Base-by-base conservation (phyloP, 129 eudicot genomes). In the Flaveria brownii region DNA sequence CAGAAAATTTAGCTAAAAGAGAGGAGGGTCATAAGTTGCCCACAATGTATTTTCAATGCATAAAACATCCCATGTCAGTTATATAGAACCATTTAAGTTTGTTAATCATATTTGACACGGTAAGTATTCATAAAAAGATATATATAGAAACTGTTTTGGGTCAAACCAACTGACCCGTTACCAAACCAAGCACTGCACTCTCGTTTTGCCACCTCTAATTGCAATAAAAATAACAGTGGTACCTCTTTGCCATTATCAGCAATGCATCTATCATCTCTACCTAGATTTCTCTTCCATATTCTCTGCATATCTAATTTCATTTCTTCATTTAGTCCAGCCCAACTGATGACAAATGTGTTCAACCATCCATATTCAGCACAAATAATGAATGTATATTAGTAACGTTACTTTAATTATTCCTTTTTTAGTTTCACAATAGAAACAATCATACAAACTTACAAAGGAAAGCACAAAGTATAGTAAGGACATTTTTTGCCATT, bases 231-330 rank as follows among this genome's bases (percentile, higher is more conserved):
- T 9, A 56, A 15, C n/a, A 65, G 64, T 9, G 17, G 28, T 81
- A 92, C 98, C 97, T 94, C 99, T 85, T 89, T 94, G 72, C 90
- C 97, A 82, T 86, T 94, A 86, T 94, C 99, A 56, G 97, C 88
- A 70, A 94, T 87, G 85, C 99, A 94, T 72, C 99, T 84, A 78
- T 94, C 99, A 85, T 94, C 99, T 91, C 99, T 91, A 20, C 99
- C 99, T 43, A 94, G 82, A 86, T 94, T 94, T 76, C 99, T 91
- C 83, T 94, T 94, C 99, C 99, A 94, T 62, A 94, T 94, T 85
- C 99, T 86, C 84, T 94, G 99, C 97, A 91, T 89, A 82, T 94
- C 99, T 68, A 94, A 57, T 79, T 86, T 91, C 99, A 94, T 87
- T 91, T 94, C 99, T 69, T 91, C 97, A 62, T 91, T 86, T 49